Percentiles rank a stretch among this genome's conserved stretches.
Evolutionary conservation across 2,329 filamentous ascomycete species (phyloP).

Genomic region (Apiospora saccharicola): DNA sequence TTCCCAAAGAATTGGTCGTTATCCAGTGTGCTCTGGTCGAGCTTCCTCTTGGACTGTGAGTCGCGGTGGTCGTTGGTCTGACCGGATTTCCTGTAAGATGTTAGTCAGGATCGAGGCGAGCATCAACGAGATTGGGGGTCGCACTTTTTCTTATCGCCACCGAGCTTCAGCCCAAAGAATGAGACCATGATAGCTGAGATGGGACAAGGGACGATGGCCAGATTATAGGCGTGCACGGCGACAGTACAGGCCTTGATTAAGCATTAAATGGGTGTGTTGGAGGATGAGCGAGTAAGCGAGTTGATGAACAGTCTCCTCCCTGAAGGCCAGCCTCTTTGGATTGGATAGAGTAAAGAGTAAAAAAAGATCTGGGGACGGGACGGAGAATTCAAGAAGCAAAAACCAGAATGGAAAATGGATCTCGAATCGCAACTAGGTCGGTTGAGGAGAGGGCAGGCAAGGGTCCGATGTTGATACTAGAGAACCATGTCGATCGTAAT

Average conservation of each 20-base stretch:
- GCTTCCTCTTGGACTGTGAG: slow-evolving; percentile 38
- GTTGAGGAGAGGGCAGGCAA: slow-evolving; percentile 1
- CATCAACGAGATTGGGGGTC: slow-evolving; percentile 36
- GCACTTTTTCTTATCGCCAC: slow-evolving; percentile 64
- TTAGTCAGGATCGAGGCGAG: not conserved
- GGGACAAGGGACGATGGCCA: not conserved
- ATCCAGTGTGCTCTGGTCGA: slow-evolving; percentile 44
- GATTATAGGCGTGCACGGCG: not conserved
- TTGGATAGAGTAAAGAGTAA: slow-evolving; percentile 11
- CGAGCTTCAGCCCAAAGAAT: slow-evolving; percentile 65
- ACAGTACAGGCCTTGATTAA: slow-evolving; percentile 10
- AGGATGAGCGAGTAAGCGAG: not conserved
- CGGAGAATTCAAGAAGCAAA: slow-evolving; percentile 17
- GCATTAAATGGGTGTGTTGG: slow-evolving; percentile 9
- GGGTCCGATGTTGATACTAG: slow-evolving; percentile 25
- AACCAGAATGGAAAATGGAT: slow-evolving; percentile 13
- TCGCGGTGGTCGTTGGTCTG: not conserved
- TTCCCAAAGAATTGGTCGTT: slow-evolving; percentile 47
- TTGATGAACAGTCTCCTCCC: not conserved
- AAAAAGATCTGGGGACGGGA: slow-evolving; percentile 3
- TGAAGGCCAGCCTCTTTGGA: slow-evolving; percentile 20
- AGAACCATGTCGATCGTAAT: slow-evolving; percentile 37
- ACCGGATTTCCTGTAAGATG: slow-evolving; percentile 16
- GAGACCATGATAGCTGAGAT: slow-evolving; percentile 56
- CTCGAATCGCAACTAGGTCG: slow-evolving; percentile 18